These are phyloP conservation scores for Talaromyces thailandensis DNA, from an alignment of 495 filamentous ascomycete species.

Conservation along the genomic window DNA sequence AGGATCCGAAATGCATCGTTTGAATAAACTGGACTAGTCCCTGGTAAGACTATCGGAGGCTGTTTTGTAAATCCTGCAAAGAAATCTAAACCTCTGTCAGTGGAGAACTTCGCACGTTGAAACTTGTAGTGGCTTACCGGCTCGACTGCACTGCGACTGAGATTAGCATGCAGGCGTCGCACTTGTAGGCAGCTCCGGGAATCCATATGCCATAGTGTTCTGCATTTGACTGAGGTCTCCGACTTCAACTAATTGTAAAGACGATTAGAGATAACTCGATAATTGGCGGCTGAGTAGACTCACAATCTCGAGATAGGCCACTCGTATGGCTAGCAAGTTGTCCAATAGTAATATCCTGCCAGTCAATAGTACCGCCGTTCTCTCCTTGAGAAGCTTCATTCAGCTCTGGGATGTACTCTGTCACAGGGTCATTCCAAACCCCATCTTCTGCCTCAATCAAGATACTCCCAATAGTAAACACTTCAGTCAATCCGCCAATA, in stretches of 20 bases:
- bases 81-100: background rate
- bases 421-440: constrained; percentile 35
- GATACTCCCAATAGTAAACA: constrained; percentile 37
- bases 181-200: background rate
- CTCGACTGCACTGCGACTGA: background rate
- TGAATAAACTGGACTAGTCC: background rate
- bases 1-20: constrained; percentile 39
- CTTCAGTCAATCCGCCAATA: constrained; percentile 37
- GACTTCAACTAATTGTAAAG: background rate
- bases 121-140: background rate
- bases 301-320: constrained; percentile 32
- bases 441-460: constrained; percentile 36
- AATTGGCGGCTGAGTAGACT: constrained; percentile 8
- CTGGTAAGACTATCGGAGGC: background rate
- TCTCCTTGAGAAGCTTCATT: constrained; percentile 3
- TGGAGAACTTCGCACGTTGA: background rate
- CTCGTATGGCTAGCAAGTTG: constrained; percentile 32
- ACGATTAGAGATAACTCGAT: background rate
- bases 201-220: background rate
- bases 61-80: too few relatives aligned
- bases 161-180: background rate
- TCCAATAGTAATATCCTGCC: constrained; percentile 34
- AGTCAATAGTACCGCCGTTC: constrained; percentile 19
- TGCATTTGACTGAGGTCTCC: background rate
- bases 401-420: constrained; percentile 47